phyloP scores from a whole-genome alignment of 2,329 filamentous ascomycete species.

The Trichophyton benhamiae region DNA sequence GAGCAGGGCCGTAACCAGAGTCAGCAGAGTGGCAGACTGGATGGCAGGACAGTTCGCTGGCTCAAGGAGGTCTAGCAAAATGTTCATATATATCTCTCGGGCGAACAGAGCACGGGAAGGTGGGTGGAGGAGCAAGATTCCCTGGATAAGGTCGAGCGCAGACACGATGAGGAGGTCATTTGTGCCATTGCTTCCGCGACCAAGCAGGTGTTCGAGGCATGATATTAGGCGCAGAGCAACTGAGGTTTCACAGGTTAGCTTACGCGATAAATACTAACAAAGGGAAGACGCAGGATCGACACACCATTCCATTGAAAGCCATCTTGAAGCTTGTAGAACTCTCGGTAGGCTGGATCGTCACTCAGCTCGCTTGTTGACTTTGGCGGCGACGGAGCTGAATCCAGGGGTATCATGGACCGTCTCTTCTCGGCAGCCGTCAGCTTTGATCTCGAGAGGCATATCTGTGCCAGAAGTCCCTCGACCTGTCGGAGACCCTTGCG shows the following conservation, averaged over 20 bases:
- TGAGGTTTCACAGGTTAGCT: conserved; percentile 18
- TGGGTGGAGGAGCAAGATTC: conserved; percentile 74
- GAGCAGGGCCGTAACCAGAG: conserved; percentile 77
- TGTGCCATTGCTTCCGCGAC: conserved; percentile 65
- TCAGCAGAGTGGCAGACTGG: conserved; percentile 78
- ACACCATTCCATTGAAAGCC: conserved; percentile 90
- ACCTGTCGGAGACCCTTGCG: conserved; percentile 89
- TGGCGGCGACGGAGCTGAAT: conserved; percentile 32
- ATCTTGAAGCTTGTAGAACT: conserved; percentile 94
- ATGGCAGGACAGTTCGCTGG: conserved; percentile 83
- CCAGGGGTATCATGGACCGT: conserved; percentile 30
- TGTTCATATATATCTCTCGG: conserved; percentile 88
- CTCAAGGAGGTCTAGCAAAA: conserved; percentile 88
- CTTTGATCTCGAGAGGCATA: conserved; percentile 58
- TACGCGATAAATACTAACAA: neutral
- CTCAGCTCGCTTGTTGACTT: conserved; percentile 59
- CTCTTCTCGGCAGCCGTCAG: conserved; percentile 30
- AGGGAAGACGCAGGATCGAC: neutral
- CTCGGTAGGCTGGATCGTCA: conserved; percentile 77
- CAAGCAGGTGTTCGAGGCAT: conserved; percentile 74
- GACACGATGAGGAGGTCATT: conserved; percentile 83
- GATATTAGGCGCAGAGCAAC: conserved; percentile 74
- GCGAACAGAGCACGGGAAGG: conserved; percentile 78
- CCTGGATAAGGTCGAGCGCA: conserved; percentile 79
- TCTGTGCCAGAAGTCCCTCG: conserved; percentile 84